These are phyloP conservation scores for Mangifera indica DNA, from an alignment of 345 rosid genomes.

Conservation along the genomic window DNA sequence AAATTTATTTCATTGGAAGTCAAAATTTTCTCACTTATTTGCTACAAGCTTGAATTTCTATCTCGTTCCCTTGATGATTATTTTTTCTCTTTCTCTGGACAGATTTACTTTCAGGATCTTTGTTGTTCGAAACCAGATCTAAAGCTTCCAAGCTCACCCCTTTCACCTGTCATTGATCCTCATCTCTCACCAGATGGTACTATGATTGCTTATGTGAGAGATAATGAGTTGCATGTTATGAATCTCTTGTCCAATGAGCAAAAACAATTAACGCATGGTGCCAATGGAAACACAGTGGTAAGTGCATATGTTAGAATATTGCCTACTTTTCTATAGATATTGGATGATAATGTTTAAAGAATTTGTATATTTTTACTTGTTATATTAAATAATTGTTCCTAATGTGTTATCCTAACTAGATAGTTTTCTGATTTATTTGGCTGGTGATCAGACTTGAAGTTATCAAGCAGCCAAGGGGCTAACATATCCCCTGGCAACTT, in stretches of 20 bases:
- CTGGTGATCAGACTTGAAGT: neutral
- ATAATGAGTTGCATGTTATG: slow-evolving; percentile 69
- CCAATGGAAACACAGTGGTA: slow-evolving; percentile 62
- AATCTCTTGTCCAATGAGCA: slow-evolving; percentile 53
- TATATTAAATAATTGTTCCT: neutral
- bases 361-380: neutral
- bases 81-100: slow-evolving; percentile 19
- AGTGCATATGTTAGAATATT: slow-evolving; percentile 19
- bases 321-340: neutral
- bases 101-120: slow-evolving; percentile 86
- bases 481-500: too few relatives aligned
- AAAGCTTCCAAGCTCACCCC: slow-evolving; percentile 56
- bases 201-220: slow-evolving; percentile 69
- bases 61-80: slow-evolving; percentile 14
- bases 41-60: neutral
- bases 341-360: neutral
- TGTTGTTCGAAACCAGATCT: slow-evolving; percentile 66
- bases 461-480: too few relatives aligned
- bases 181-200: slow-evolving; percentile 86
- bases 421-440: neutral
- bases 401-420: neutral
- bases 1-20: neutral
- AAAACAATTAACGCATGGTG: slow-evolving; percentile 66
- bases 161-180: slow-evolving; percentile 77
- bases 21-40: neutral